phyloP scores from a whole-genome alignment of 495 filamentous ascomycete species.

The Xylaria venustula region DNA sequence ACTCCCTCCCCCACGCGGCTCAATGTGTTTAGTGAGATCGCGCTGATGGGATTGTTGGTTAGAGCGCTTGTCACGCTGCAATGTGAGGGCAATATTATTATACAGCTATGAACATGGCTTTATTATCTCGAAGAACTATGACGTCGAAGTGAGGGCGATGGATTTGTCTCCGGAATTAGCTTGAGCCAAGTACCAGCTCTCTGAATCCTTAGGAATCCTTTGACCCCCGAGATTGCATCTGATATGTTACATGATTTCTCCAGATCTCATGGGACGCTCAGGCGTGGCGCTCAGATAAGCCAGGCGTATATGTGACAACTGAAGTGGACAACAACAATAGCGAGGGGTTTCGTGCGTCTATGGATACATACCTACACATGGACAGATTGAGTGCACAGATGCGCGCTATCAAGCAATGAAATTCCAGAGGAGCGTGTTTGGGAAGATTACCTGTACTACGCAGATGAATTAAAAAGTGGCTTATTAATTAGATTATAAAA shows the following conservation, averaged over 20 bases:
- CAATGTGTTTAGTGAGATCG: slow-evolving; percentile 2
- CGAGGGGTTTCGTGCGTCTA: too few species aligned
- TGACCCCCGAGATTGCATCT: not conserved
- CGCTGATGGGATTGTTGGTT: slow-evolving; percentile 7
- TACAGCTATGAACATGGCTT: not conserved
- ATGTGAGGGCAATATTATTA: not conserved
- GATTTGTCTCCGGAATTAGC: not conserved
- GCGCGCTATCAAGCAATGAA: not conserved
- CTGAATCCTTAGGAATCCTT: not conserved
- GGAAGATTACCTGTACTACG: not conserved
- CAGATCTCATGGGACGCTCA: not conserved
- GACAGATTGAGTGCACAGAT: not conserved
- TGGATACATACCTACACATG: too few species aligned
- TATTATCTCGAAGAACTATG: not conserved
- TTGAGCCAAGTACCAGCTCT: not conserved
- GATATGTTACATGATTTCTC: not conserved
- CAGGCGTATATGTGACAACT: not conserved
- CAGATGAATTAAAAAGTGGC: not conserved
- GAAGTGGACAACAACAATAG: not conserved
- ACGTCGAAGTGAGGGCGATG: not conserved
- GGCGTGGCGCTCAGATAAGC: not conserved
- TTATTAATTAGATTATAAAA: not conserved
- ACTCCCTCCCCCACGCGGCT: not conserved
- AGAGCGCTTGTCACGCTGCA: too few species aligned
- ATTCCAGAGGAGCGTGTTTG: not conserved